Evolutionary conservation across 495 filamentous ascomycete genomes (phyloP), one percentile per base, ranked within the genome.

Genomic region (Neurospora tetraspora): DNA sequence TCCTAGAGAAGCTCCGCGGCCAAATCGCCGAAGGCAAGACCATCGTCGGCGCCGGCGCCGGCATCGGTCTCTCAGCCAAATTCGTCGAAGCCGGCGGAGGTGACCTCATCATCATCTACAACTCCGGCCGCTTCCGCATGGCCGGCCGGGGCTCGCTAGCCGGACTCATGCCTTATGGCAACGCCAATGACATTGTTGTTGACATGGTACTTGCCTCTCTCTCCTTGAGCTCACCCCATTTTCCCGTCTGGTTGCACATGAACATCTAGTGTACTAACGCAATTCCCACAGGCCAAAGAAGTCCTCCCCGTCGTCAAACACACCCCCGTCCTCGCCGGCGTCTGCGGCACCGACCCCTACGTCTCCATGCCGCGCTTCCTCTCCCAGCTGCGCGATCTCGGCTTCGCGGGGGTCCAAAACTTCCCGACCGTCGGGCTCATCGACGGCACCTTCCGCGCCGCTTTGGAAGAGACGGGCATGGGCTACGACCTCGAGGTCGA

Each of bases 381-480:
- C 45, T 53, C 74, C 39, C 83, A 91, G 77, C 80, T 93, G 47
- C 82, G 85, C 53, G 83, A 81, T 7, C 75, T 91, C 16, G 89
- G 90, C 1, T 91, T 92, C 73, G 84, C 85, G 2, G 91, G 91
- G 9, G 86, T 92, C 39, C 90, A 92, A 80, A 93, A 93, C 76
- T 92, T 92, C 78, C 90, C 90, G 4, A 92, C 90, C 3, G 90
- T 93, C 6, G 90, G 90, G 1, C 80, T 92, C 9, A 89, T 92
- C 53, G 91, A 92, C 78, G 91, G 90, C 3, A 80, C 83, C 18
- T 92, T 92, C 74, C 85, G 91, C 20, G 78, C 80, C 39, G 89
- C 90, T 73, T 82, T 93, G 3, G 91, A 92, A 77, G 90, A 91
- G 77, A 92, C 90, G 6, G 90, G 86, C 18, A 93, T 92, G 89